phyloP scores from a whole-genome alignment of 768 basidiomycete genomes.

The Boletus barrowsii region DNA sequence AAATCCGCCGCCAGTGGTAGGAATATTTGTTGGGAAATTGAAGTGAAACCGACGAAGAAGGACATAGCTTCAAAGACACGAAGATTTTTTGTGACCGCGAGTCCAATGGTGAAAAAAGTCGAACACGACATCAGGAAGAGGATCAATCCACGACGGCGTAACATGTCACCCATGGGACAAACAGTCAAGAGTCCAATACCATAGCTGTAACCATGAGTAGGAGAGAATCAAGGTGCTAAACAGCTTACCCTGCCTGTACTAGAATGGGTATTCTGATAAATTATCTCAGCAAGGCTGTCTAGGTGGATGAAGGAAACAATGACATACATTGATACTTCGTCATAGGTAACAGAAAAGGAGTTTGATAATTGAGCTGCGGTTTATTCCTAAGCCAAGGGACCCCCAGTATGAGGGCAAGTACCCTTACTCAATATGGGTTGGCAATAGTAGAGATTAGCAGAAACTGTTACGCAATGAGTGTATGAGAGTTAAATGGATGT shows the following conservation, averaged over 20 bases:
- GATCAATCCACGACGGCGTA: conserved; percentile 68
- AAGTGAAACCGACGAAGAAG: conserved; percentile 64
- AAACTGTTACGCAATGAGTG: too few relatives aligned
- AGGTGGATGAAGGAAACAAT: not conserved
- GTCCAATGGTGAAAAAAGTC: conserved; percentile 61
- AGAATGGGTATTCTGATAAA: conserved; percentile 55
- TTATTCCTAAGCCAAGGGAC: too few relatives aligned
- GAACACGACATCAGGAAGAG: conserved; percentile 48
- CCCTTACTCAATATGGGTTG: conserved; percentile 71
- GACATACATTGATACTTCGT: conserved; percentile 29
- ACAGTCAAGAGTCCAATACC: conserved; percentile 68
- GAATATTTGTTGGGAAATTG: conserved; percentile 67
- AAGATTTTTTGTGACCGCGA: conserved; percentile 58
- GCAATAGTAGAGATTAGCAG: conserved; percentile 68
- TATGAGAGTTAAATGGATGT: too few relatives aligned
- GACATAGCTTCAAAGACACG: conserved; percentile 59
- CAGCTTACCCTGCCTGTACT: conserved; percentile 56
- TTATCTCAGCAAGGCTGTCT: not conserved
- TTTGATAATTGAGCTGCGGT: conserved; percentile 30
- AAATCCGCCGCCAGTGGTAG: conserved; percentile 77
- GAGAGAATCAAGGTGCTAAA: not conserved
- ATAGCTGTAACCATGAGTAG: conserved; percentile 41
- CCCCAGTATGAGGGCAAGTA: not conserved
- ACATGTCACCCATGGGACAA: conserved; percentile 77
- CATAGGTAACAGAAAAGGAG: conserved; percentile 35